A percentile compares a stretch with the other conserved stretches of the same genome.
phyloP scores from a whole-genome alignment of 1,139 yeast genomes.

The Petasospora fabianii region DNA sequence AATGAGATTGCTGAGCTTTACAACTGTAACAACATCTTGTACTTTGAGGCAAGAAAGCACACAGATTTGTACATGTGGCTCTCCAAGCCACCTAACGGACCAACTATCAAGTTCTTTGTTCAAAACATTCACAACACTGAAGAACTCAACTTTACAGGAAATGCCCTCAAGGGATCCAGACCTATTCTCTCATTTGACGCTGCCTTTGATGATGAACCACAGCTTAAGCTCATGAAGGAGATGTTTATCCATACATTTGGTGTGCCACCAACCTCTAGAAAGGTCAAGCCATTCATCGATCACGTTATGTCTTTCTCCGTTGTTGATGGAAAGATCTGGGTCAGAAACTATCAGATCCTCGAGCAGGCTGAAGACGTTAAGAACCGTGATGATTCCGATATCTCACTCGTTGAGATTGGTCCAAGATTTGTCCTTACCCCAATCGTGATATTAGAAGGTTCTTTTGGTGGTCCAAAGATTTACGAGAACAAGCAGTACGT shows the following conservation, averaged over 20 bases:
- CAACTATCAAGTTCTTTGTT: conserved; percentile 88
- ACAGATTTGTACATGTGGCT: conserved; percentile 93
- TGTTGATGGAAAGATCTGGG: conserved; percentile 94
- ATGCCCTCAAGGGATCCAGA: conserved; percentile 92
- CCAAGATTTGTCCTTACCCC: conserved; percentile 94
- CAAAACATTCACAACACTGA: conserved; percentile 96
- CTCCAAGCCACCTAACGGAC: conserved; percentile 97
- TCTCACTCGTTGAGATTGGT: conserved; percentile 89
- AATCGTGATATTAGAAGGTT: conserved; percentile 90
- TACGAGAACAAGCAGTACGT: conserved; percentile 96
- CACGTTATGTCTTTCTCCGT: conserved; percentile 92
- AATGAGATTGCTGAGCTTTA: conserved; percentile 96
- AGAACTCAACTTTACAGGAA: conserved; percentile 94
- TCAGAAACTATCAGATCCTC: conserved; percentile 88
- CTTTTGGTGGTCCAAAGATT: conserved; percentile 97
- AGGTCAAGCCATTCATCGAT: conserved; percentile 90
- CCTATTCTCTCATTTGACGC: conserved; percentile 91
- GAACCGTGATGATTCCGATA: conserved; percentile 51
- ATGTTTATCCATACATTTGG: conserved; percentile 85
- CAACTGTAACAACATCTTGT: conserved; percentile 93
- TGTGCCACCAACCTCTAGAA: conserved; percentile 94
- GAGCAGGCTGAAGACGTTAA: conserved; percentile 57
- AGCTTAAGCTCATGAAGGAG: conserved; percentile 76
- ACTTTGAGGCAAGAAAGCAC: conserved; percentile 95
- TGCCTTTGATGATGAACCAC: conserved; percentile 64